Evolutionary conservation across 208 protist genomes (phyloP).

Genomic region (Trypanosoma lewisi): DNA sequence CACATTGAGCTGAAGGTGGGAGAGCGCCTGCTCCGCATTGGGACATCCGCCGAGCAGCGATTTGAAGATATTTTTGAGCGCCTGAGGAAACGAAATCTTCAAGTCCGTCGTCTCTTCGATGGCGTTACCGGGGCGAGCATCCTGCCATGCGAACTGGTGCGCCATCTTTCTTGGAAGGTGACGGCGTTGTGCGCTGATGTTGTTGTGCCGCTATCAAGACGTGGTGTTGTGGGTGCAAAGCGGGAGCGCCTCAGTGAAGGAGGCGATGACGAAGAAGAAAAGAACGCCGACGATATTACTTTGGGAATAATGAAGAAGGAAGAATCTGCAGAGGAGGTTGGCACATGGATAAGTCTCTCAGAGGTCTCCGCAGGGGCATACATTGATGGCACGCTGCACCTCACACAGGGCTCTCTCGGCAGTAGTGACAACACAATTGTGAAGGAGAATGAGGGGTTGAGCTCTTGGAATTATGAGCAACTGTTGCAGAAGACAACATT

Average conservation of each 20-base stretch:
- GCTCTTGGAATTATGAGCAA: slow-evolving; percentile 12
- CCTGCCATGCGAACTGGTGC: slow-evolving; percentile 49
- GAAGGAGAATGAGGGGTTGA: background rate
- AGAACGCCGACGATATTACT: background rate
- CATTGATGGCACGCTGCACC: slow-evolving; percentile 12
- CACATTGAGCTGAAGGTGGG: slow-evolving; percentile 29
- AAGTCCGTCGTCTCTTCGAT: slow-evolving; percentile 38
- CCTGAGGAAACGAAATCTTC: slow-evolving; percentile 22
- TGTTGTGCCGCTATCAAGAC: background rate
- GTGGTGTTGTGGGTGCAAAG: background rate
- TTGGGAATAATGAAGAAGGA: background rate
- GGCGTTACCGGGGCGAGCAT: slow-evolving; percentile 44
- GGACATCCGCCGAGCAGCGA: slow-evolving; percentile 13
- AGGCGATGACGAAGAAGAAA: background rate
- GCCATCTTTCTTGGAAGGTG: slow-evolving; percentile 24
- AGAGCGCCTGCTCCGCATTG: slow-evolving; percentile 21
- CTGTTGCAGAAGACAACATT: slow-evolving; percentile 41
- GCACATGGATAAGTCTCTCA: slow-evolving; percentile 19
- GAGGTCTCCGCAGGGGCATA: slow-evolving; percentile 1
- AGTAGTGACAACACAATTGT: slow-evolving; percentile 11
- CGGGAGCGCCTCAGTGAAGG: slow-evolving; percentile 5
- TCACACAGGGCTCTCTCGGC: background rate
- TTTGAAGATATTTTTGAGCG: slow-evolving; percentile 30
- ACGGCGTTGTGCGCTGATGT: slow-evolving; percentile 19
- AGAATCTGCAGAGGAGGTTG: background rate